Evolutionary conservation across 192 early-diverging fungal genomes (phyloP), one percentile per base, ranked within the genome.

Genomic region (Allomyces macrogynus): DNA sequence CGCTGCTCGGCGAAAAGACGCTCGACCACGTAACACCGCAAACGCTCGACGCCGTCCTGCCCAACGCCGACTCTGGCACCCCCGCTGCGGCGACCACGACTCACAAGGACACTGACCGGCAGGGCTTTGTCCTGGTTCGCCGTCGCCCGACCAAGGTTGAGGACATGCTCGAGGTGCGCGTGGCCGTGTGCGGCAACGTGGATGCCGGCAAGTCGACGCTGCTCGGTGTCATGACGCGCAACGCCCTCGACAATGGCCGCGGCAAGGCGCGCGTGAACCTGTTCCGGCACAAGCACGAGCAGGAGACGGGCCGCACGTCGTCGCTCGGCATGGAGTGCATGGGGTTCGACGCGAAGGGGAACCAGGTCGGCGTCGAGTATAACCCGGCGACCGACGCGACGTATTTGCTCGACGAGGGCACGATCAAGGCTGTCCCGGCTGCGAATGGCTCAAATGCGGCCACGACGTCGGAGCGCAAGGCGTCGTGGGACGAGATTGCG

Each of bases 111-210:
- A n/a, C 27, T 14, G 64, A 63, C 62, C 63, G 24, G 12, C 73
- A 67, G 62, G 72, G 62, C 3, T 75, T 88, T 68, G 49, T 87
- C 0, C 77, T 95, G 74, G 75, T 93, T 1, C 81, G 93, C 27
- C 80, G 79, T 62, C 70, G 74, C n/a, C 80, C 86, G 9, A 76
- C 76, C 24, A 77, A 82, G n/a, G 80, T 90, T 18, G 86, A 92
- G 68, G 79, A 89, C 40, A 71, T 95, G 61, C 71, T 86, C 23
- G 93, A 95, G 73, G 75, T 93, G 63, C 82, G 93, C 10, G 84
- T 95, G 12, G 88, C 87, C 18, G 90, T 93, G 26, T 89, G 84
- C 25, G 92, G 92, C 68, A 95, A 95, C 74, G 91, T 95, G 24
- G 85, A 86, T 62, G 82, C 85, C 62, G 85, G 85, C 43, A 95